Evolutionary conservation across 2,329 filamentous ascomycete genomes (phyloP), one percentile per base, ranked within the genome.

Genomic region (Mycosphaerella arachidis): DNA sequence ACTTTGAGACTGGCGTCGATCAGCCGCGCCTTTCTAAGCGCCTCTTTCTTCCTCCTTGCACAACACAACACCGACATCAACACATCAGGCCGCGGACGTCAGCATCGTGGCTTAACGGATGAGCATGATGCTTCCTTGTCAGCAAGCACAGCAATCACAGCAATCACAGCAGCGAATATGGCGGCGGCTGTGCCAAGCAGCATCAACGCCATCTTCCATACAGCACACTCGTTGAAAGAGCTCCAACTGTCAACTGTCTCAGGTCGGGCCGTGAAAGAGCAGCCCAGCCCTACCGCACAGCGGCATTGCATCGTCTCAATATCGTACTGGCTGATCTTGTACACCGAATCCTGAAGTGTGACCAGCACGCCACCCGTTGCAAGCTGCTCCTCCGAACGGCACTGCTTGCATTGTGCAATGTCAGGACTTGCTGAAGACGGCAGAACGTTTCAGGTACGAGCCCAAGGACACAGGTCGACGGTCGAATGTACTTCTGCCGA

Each of bases 351-450:
- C 40, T 40, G 46, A 35, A 24, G 43, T 48, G 13, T 48, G 37
- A 60, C 58, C 27, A 48, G 8, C 51, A 58, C 60, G 60, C 60
- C 60, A 59, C 56, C 18, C 48, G 56, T 59, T 43, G 56, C 60
- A 62, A 43, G 24, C 33, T 30, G 18, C 33, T 40, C 27, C 31
- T 40, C 16, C 48, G 48, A 43, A n/a, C 31, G 30, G 54, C 37
- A 46, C 27, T 16, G 12, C 31, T 8, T 24, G n/a, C 35, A 24
- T 33, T 48, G 58, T 57, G 33, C 50, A 4, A 57, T 48, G 24
- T 12, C 29, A 40, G 40, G 40, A 50, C 33, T 18, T 57, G 30
- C 45, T 48, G 8, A n/a, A 51, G 13, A 37, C 55, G 27, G 30
- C 37, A 56, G 37, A 56, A 33, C 50, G 50, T 52, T 52, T 52